Percentiles rank a stretch among this genome's conserved stretches.
Evolutionary conservation across 768 basidiomycete genomes (phyloP).

Genomic region (Hemileccinum rubropunctum): DNA sequence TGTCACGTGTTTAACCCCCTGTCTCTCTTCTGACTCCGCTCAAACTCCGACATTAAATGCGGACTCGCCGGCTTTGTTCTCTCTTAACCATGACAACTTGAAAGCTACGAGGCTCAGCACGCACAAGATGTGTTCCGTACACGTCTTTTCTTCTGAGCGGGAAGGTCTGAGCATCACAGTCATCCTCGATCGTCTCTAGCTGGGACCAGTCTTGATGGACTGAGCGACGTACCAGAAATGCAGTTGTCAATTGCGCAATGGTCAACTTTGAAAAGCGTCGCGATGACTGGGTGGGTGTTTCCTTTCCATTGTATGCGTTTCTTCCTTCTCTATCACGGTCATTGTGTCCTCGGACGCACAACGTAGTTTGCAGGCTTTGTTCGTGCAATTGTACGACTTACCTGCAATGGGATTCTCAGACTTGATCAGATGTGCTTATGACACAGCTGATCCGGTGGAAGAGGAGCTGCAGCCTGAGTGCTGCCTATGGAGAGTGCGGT

Average conservation of each 20-base stretch:
- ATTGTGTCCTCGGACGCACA: constrained; percentile 13
- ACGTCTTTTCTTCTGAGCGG: constrained; percentile 30
- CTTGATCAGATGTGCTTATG: too few relatives aligned
- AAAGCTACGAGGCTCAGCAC: constrained; percentile 31
- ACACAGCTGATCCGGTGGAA: neutral
- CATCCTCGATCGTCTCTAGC: constrained; percentile 31
- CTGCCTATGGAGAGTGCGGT: too few relatives aligned
- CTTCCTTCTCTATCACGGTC: constrained; percentile 21
- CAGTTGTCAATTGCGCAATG: constrained; percentile 16
- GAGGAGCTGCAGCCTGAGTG: too few relatives aligned
- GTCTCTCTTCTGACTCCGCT: constrained; percentile 15
- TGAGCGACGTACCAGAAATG: constrained; percentile 31
- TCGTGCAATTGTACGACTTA: neutral
- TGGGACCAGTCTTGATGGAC: constrained; percentile 25
- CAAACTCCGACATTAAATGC: constrained; percentile 5
- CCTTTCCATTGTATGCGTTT: neutral
- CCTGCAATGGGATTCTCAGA: constrained; percentile 2
- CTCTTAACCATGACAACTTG: constrained; percentile 21
- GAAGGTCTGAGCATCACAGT: constrained; percentile 33
- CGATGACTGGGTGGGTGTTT: constrained; percentile 25
- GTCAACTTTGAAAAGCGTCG: constrained; percentile 28
- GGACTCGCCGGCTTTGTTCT: neutral
- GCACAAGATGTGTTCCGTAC: constrained; percentile 17
- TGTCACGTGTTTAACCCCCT: constrained; percentile 18
- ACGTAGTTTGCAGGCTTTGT: constrained; percentile 2